A percentile compares a stretch with the other conserved stretches of the same genome.
Evolutionary conservation across 345 rosid species (phyloP).

Genomic region (Euphorbia lathyris): DNA sequence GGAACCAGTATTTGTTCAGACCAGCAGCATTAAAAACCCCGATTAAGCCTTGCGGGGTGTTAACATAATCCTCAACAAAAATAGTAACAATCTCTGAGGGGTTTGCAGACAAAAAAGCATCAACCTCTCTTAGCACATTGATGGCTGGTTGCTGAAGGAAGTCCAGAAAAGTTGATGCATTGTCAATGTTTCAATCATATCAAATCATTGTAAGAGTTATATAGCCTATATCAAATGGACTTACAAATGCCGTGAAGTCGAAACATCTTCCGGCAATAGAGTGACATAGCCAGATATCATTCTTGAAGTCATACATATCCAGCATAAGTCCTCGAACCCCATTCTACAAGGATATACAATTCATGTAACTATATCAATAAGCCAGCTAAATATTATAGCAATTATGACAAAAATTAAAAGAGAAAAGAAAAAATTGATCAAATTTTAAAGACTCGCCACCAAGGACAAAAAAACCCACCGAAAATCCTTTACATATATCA

Average conservation of each 20-base stretch:
- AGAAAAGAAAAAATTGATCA: neutral
- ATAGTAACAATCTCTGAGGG: constrained; percentile 86
- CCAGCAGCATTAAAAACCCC: constrained; percentile 84
- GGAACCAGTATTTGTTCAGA: constrained; percentile 60
- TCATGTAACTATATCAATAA: constrained; percentile 6
- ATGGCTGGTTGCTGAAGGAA: constrained; percentile 70
- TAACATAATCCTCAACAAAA: constrained; percentile 91
- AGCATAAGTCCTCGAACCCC: constrained; percentile 94
- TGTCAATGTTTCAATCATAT: neutral
- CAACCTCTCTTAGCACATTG: constrained; percentile 71
- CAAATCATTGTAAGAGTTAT: neutral
- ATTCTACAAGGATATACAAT: constrained; percentile 47
- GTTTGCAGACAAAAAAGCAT: constrained; percentile 58
- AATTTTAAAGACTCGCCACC: too few species aligned
- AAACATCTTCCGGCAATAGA: constrained; percentile 66
- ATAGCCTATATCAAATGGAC: constrained; percentile 19
- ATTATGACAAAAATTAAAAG: neutral
- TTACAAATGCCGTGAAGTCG: constrained; percentile 81
- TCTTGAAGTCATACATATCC: constrained; percentile 78
- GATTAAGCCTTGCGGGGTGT: constrained; percentile 63
- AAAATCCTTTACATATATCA: too few species aligned
- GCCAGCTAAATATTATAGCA: neutral
- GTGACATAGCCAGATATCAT: constrained; percentile 89
- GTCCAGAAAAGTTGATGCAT: neutral
- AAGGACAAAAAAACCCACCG: neutral